Evolutionary conservation across 139 green algal species (phyloP).

Genomic region (Picochlorum sp.): DNA sequence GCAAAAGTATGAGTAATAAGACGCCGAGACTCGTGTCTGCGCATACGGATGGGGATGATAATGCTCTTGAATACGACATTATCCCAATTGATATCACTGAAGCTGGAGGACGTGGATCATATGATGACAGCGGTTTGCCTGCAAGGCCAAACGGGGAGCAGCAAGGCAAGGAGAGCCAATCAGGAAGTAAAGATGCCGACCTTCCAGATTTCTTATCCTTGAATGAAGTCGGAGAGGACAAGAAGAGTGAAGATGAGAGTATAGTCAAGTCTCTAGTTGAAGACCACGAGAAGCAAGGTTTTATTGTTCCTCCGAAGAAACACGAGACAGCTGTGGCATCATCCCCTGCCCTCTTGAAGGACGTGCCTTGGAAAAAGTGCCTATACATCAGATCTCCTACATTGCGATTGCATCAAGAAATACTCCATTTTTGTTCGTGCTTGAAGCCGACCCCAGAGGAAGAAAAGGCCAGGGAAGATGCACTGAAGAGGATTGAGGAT

Average conservation of each 20-base stretch:
- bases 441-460: conserved; percentile 62
- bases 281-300: no score
- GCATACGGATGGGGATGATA: neutral
- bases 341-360: conserved; percentile 9
- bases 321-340: neutral
- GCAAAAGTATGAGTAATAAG: neutral
- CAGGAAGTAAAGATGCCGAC: no score
- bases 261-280: no score
- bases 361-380: conserved; percentile 16
- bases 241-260: no score
- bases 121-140: no score
- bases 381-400: conserved; percentile 31
- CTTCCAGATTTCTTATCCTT: no score
- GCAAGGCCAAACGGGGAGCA: no score
- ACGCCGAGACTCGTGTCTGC: neutral
- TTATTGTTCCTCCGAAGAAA: no score
- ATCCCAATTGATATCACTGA: neutral
- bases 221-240: no score
- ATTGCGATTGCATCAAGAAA: conserved; percentile 63
- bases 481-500: conserved; percentile 39
- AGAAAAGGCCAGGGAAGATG: conserved; percentile 24
- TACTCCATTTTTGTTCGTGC: conserved; percentile 63
- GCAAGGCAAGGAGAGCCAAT: no score
- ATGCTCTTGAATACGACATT: neutral
- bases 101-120: neutral